phyloP scores from a whole-genome alignment of 2,329 filamentous ascomycete genomes.

The Coniochaeta prunicola region DNA sequence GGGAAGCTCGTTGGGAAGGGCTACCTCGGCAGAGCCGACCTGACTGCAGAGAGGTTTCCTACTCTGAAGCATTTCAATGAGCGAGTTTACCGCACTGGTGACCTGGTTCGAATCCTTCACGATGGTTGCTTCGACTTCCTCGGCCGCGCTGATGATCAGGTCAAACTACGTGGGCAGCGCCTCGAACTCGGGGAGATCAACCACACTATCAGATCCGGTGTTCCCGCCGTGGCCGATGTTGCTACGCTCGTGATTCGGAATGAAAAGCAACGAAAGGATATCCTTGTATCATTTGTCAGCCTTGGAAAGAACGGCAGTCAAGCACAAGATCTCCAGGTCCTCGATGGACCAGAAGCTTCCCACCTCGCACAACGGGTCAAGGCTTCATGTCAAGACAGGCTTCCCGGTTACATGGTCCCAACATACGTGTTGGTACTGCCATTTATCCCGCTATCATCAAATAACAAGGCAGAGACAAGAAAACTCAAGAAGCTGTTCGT shows the following conservation, averaged over 20 bases:
- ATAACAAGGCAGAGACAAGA: conserved; percentile 82
- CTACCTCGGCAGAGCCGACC: conserved; percentile 72
- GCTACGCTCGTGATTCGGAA: conserved; percentile 67
- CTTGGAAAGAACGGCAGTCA: background rate
- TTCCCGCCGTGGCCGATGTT: conserved; percentile 55
- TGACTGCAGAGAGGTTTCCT: conserved; percentile 73
- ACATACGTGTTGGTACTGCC: conserved; percentile 71
- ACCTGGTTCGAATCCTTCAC: conserved; percentile 73
- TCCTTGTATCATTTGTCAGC: conserved; percentile 69
- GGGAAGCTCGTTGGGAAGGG: conserved; percentile 84
- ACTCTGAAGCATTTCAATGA: conserved; percentile 48
- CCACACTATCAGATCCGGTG: conserved; percentile 62
- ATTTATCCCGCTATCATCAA: conserved; percentile 71
- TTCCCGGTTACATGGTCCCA: conserved; percentile 87
- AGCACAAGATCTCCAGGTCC: conserved; percentile 13
- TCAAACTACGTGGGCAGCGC: conserved; percentile 83
- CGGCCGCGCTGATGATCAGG: conserved; percentile 82
- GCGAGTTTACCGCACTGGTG: conserved; percentile 78
- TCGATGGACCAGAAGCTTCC: conserved; percentile 24
- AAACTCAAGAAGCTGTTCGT: conserved; percentile 60
- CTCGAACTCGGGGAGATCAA: conserved; percentile 91
- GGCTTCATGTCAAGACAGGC: conserved; percentile 56
- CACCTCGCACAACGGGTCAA: conserved; percentile 39
- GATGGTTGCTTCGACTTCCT: conserved; percentile 83
- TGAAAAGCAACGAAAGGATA: conserved; percentile 70